Conservation (phyloP, 1,284 basidiomycete species). For the Kwoniella shivajii region DNA sequence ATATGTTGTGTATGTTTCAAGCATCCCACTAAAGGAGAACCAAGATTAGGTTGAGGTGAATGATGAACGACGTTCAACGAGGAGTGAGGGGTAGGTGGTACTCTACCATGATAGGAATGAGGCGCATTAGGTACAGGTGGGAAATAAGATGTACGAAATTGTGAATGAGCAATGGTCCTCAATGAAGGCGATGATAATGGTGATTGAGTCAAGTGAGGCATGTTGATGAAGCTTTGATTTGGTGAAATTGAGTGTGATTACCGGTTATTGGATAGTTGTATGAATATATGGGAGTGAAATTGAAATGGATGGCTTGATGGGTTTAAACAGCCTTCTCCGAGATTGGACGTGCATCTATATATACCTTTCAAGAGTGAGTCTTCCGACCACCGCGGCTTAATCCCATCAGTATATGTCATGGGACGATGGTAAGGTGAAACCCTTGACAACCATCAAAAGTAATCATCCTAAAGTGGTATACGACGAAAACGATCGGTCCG, state of each 20-base stretch:
- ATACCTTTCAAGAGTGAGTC: not conserved
- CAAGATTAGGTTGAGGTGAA: conserved; percentile 2
- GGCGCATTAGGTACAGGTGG: conserved; percentile 7
- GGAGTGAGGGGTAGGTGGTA: conserved; percentile 7
- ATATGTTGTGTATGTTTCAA: conserved; percentile 6
- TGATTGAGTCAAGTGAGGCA: conserved; percentile 17
- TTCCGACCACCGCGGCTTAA: too few species aligned
- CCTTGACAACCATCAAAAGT: not conserved
- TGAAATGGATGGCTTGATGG: not conserved
- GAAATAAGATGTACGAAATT: conserved; percentile 14
- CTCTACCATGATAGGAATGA: conserved; percentile 5
- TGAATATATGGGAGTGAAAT: not conserved
- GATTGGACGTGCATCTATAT: not conserved
- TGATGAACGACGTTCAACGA: conserved; percentile 4
- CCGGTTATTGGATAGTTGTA: not conserved
- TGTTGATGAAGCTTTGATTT: not conserved
- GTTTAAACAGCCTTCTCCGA: conserved; percentile 2
- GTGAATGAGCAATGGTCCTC: conserved; percentile 16
- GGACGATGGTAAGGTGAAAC: not conserved
- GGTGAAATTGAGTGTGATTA: not conserved
- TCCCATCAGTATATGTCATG: not conserved
- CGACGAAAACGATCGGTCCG: too few species aligned
- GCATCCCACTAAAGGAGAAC: conserved; percentile 11
- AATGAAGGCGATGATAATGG: conserved; percentile 21
- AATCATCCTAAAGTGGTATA: not conserved